phyloP scores from a whole-genome alignment of 352 stramenopile genomes.

The Pythium grandisporangium region DNA sequence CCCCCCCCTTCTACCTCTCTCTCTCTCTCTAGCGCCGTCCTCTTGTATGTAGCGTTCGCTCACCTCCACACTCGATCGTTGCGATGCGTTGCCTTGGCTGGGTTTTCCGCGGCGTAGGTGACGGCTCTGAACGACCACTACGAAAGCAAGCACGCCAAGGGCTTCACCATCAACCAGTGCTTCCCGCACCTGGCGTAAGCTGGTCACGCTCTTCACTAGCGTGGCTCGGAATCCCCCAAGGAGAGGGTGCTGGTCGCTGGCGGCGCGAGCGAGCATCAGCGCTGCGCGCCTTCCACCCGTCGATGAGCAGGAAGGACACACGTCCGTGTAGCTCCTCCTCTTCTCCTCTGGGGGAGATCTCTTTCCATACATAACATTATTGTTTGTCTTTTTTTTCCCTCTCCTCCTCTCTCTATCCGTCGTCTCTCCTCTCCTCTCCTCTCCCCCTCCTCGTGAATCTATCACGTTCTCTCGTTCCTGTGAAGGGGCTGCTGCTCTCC shows the following conservation, averaged over 20 bases:
- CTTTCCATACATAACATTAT: background rate
- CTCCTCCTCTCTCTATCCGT: constrained; percentile 3
- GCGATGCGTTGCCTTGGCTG: background rate
- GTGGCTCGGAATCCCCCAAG: too few species aligned
- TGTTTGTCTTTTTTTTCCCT: background rate
- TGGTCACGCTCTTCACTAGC: background rate
- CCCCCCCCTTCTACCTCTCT: too few species aligned
- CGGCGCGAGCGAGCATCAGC: too few species aligned
- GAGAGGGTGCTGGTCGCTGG: too few species aligned
- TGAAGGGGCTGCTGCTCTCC: too few species aligned
- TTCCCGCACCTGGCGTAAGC: constrained; percentile 31
- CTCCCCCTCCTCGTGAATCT: too few species aligned
- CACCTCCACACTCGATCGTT: background rate
- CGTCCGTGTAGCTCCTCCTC: too few species aligned
- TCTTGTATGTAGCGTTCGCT: background rate
- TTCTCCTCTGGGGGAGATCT: too few species aligned
- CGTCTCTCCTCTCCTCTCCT: too few species aligned
- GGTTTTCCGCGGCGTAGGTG: constrained; percentile 17
- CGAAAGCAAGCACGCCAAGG: constrained; percentile 76
- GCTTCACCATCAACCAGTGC: constrained; percentile 69
- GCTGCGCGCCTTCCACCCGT: too few species aligned
- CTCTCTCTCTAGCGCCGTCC: background rate
- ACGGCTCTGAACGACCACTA: constrained; percentile 75
- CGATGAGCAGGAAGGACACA: too few species aligned
- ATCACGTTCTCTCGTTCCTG: too few species aligned